phyloP scores from a whole-genome alignment of 192 early-diverging fungal species.

The Backusella australiensis region DNA sequence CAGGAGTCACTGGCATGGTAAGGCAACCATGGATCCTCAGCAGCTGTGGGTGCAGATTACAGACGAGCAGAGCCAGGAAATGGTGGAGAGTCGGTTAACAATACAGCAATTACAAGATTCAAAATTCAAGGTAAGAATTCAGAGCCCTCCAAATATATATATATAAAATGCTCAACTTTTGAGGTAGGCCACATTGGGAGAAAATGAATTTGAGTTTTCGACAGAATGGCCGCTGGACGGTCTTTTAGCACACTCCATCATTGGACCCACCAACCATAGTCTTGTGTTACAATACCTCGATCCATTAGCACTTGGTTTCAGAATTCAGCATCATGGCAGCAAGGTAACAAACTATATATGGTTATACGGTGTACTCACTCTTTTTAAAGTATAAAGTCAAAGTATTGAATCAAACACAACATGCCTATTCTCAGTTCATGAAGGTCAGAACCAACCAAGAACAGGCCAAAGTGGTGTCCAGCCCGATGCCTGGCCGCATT shows the following conservation, averaged over 20 bases:
- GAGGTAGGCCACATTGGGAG: slow-evolving; percentile 26
- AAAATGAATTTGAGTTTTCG: slow-evolving; percentile 29
- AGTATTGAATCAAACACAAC: slow-evolving; percentile 60
- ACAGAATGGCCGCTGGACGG: slow-evolving; percentile 75
- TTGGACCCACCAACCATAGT: slow-evolving; percentile 34
- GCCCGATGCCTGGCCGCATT: slow-evolving; percentile 93
- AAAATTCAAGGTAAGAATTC: slow-evolving; percentile 40
- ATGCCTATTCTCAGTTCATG: slow-evolving; percentile 68
- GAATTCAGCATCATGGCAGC: slow-evolving; percentile 79
- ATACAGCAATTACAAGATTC: slow-evolving; percentile 39
- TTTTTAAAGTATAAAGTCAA: slow-evolving; percentile 63
- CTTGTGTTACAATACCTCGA: slow-evolving; percentile 75
- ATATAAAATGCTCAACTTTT: slow-evolving; percentile 23
- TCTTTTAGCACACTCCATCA: slow-evolving; percentile 59
- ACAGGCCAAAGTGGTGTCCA: slow-evolving; percentile 66
- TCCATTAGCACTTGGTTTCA: slow-evolving; percentile 70
- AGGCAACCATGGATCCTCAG: slow-evolving; percentile 36
- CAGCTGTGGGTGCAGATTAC: slow-evolving; percentile 46
- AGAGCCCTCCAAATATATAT: neutral
- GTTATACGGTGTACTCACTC: no score
- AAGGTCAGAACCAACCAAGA: slow-evolving; percentile 73
- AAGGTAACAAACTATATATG: slow-evolving; percentile 35
- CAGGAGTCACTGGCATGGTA: slow-evolving; percentile 52
- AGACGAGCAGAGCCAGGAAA: slow-evolving; percentile 41
- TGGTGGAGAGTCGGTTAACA: slow-evolving; percentile 43